Percentiles rank a stretch among this genome's conserved stretches.
Conservation (phyloP, 2,329 filamentous ascomycete genomes). For the Aureobasidium melanogenum region DNA sequence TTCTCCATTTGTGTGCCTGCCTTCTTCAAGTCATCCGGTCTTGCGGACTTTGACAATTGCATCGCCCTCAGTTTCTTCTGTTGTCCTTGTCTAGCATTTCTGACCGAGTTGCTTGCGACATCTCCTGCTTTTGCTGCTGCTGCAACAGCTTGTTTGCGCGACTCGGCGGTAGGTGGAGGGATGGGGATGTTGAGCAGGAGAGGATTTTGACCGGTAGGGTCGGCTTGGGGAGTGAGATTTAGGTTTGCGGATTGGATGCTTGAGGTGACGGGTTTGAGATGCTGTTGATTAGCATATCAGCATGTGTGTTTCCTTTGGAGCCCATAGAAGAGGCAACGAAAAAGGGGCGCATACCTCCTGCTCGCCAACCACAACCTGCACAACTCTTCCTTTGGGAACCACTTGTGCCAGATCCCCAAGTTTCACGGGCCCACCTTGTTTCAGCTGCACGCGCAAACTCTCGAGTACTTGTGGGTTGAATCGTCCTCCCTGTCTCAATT, state of each 20-base stretch:
- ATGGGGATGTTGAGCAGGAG: slow-evolving; percentile 47
- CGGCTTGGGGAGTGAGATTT: slow-evolving; percentile 41
- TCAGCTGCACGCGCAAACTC: slow-evolving; percentile 50
- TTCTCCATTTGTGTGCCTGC: slow-evolving; percentile 42
- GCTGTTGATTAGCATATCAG: no score
- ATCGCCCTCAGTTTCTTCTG: slow-evolving; percentile 41
- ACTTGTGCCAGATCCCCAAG: slow-evolving; percentile 59
- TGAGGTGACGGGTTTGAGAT: slow-evolving; percentile 45
- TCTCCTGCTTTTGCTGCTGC: slow-evolving; percentile 34
- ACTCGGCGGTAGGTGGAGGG: slow-evolving; percentile 49
- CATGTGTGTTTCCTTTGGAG: no score
- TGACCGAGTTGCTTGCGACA: slow-evolving; percentile 32
- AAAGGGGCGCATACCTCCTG: slow-evolving; percentile 43
- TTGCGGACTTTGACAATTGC: slow-evolving; percentile 32
- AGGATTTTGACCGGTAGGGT: slow-evolving; percentile 39
- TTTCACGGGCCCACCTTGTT: slow-evolving; percentile 35
- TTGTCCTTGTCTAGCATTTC: slow-evolving; percentile 37
- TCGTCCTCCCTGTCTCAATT: slow-evolving; percentile 52
- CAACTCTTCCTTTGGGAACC: slow-evolving; percentile 52
- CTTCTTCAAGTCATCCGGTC: slow-evolving; percentile 43
- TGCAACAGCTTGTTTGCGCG: slow-evolving; percentile 34
- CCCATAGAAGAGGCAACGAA: background rate
- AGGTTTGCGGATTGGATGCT: slow-evolving; percentile 45
- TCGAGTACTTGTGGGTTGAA: slow-evolving; percentile 56
- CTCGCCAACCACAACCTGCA: slow-evolving; percentile 57